Base-by-base conservation (phyloP, 1,284 basidiomycete species). In the Irpex sp. region DNA sequence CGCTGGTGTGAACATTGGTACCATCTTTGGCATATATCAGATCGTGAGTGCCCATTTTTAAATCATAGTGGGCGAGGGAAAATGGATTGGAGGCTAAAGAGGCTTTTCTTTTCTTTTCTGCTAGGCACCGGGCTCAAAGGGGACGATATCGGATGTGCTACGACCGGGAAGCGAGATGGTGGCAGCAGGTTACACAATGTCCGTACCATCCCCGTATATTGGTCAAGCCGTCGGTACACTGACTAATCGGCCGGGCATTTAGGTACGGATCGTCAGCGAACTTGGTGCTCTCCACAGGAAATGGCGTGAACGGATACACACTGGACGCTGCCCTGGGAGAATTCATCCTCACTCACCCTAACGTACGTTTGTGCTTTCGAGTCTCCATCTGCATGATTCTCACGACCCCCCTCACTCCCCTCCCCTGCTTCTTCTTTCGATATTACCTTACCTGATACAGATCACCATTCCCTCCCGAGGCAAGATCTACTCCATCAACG, bases 401-500 rank as follows among this genome's bases (percentile, higher is more conserved):
- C 8, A 51, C n/a, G 49, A 56, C 13, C 26, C 11, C 19, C 13
- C 8, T 13, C 26, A 26, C 8, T 48, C 49, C 17, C 51, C 36
- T 57, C 58, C 7, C 56, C 26, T 47, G 26, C 26, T 15, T 36
- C 38, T 38, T 61, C 40, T 8, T 26, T 26, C 26, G 26, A 26
- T 26, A 26, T 31, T 31, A 36, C 11, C n/a, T 47, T 11, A 47
- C n/a, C 44, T 47, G 9, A 52, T 56, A 60, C 71, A 92, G 91
- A 99, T 99, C 78, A 86, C 87, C 76, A 92, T 99, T 69, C 97
- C 97, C 5, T 71, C 86, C 26, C 90, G 97, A 63, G 97, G 97
- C 70, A 99, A 99, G 82, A 99, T 99, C 75, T 99, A 99, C 82
- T 98, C 96, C 17, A 97, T 98, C 85, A 99, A 99, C 80, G 97